These are phyloP conservation scores for Buddleja alternifolia DNA, from an alignment of 257 asterid species.

Conservation along the genomic window DNA sequence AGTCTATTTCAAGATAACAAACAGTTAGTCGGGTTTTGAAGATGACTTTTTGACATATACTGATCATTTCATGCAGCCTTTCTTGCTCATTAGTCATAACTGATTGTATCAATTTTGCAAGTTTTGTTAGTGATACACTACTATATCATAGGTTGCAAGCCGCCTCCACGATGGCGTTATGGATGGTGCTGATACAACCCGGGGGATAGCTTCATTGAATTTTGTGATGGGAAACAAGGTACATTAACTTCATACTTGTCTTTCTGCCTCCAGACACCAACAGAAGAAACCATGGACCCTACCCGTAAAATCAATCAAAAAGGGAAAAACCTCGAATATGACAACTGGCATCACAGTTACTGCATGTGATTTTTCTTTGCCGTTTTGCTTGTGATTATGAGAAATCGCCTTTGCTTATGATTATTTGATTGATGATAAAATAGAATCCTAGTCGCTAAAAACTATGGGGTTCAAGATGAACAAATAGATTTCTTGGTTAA, in stretches of 20 bases:
- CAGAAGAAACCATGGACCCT: not conserved
- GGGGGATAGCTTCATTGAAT: conserved; percentile 87
- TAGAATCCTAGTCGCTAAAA: not conserved
- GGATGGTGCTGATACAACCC: conserved; percentile 96
- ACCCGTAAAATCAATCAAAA: not conserved
- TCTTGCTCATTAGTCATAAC: not conserved
- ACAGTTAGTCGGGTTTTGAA: not conserved
- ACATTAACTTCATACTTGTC: conserved; percentile 10
- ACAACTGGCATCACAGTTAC: not conserved
- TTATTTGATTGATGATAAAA: not conserved
- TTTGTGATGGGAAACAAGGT: conserved; percentile 97
- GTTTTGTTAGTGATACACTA: conserved; percentile 20
- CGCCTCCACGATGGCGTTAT: conserved; percentile 97
- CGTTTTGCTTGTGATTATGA: no score
- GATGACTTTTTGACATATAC: not conserved
- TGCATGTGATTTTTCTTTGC: not conserved
- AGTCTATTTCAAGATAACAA: no score
- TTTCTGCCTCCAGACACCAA: not conserved
- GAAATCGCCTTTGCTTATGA: not conserved
- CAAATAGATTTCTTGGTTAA: not conserved
- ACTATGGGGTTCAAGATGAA: not conserved
- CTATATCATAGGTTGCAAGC: conserved; percentile 79
- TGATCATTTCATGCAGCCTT: conserved; percentile 1
- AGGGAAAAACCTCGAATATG: not conserved
- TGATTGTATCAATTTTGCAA: conserved; percentile 1